Percentiles rank a stretch among this genome's conserved stretches.
These are phyloP conservation scores for Pisolithus marmoratus DNA, from an alignment of 768 basidiomycete genomes.

Conservation along the genomic window DNA sequence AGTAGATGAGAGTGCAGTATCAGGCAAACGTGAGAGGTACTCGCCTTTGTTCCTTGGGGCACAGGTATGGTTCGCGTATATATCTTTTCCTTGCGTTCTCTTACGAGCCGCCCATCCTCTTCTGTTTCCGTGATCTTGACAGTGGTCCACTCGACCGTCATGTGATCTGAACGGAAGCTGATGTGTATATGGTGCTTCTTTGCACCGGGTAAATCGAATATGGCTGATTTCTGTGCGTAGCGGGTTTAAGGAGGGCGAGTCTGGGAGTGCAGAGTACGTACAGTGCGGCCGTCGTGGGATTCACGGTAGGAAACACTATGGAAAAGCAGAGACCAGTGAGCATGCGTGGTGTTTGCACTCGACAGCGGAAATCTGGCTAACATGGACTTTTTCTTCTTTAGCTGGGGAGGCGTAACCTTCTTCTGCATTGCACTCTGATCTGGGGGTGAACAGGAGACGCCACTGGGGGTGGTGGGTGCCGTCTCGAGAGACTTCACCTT, in stretches of 20 bases:
- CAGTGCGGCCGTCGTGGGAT: constrained; percentile 60
- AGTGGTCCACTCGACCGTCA: constrained; percentile 64
- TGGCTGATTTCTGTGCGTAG: constrained; percentile 48
- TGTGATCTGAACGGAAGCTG: constrained; percentile 56
- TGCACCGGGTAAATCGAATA: constrained; percentile 65
- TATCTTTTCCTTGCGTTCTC: constrained; percentile 59
- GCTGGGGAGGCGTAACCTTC: constrained; percentile 32
- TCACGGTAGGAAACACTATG: constrained; percentile 64
- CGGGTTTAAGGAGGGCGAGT: constrained; percentile 18
- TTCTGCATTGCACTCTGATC: constrained; percentile 18
- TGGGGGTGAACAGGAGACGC: constrained; percentile 16
- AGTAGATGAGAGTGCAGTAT: neutral
- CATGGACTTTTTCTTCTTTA: constrained; percentile 63
- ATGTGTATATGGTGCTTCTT: constrained; percentile 72
- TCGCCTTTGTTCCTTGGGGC: constrained; percentile 67
- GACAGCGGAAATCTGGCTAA: constrained; percentile 30
- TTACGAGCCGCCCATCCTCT: constrained; percentile 53
- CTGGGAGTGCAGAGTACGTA: constrained; percentile 21
- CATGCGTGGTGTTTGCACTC: constrained; percentile 1
- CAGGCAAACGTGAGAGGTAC: constrained; percentile 13
- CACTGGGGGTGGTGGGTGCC: constrained; percentile 17
- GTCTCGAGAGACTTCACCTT: constrained; percentile 66
- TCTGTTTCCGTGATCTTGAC: constrained; percentile 55
- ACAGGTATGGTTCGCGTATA: constrained; percentile 65
- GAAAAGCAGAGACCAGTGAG: constrained; percentile 14